Evolutionary conservation across 1,284 basidiomycete genomes (phyloP).

Genomic region (Irpex rosettiformis): DNA sequence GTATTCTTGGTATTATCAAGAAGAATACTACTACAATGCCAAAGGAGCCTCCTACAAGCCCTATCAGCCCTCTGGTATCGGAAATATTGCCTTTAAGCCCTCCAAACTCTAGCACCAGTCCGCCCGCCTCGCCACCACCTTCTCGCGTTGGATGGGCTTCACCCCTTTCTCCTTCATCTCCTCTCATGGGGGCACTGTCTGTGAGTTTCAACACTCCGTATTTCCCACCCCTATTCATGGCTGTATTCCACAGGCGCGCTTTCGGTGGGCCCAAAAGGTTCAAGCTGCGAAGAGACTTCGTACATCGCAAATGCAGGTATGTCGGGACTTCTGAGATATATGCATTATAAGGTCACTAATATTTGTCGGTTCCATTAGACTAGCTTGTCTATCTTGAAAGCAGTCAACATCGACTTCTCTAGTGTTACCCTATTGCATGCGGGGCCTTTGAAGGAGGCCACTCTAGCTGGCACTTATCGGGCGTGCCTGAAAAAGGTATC

Average conservation of each 20-base stretch:
- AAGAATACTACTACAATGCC: slow-evolving; percentile 12
- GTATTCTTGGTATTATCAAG: slow-evolving; percentile 32
- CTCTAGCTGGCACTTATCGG: slow-evolving; percentile 32
- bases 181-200: slow-evolving; percentile 40
- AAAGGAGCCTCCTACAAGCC: not conserved
- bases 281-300: slow-evolving; percentile 4
- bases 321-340: not conserved
- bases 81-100: not conserved
- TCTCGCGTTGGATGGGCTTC: slow-evolving; percentile 24
- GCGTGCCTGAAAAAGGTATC: slow-evolving; percentile 38
- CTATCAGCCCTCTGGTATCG: not conserved
- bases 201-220: slow-evolving; percentile 29
- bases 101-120: not conserved
- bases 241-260: slow-evolving; percentile 5
- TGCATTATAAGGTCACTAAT: not conserved
- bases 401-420: slow-evolving; percentile 24
- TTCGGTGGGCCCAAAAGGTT: slow-evolving; percentile 7
- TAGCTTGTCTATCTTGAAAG: slow-evolving; percentile 24
- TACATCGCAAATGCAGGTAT: slow-evolving; percentile 3
- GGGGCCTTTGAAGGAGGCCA: slow-evolving; percentile 12
- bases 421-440: slow-evolving; percentile 23
- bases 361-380: slow-evolving; percentile 12
- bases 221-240: not conserved
- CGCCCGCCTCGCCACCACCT: slow-evolving; percentile 16
- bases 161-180: slow-evolving; percentile 29